Evolutionary conservation across 371 early-diverging fungal species (phyloP).

Genomic region (Batrachochytrium dendrobatidis): DNA sequence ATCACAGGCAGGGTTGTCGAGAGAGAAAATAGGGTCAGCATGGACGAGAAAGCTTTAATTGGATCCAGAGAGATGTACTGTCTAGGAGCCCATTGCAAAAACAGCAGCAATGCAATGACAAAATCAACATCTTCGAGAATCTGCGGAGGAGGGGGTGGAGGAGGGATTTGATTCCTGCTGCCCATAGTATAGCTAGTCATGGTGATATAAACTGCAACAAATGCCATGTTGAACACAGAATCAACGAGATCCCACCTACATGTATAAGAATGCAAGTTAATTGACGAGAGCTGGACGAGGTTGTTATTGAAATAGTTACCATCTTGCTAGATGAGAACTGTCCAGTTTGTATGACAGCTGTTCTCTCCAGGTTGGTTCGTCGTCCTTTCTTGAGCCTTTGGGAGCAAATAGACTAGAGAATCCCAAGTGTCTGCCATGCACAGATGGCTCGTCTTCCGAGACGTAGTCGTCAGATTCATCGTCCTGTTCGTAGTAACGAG

Average conservation of each 20-base stretch:
- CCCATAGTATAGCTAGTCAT: conserved; percentile 19
- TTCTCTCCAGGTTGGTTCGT: background rate
- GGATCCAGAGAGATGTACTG: conserved; percentile 43
- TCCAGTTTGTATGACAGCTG: background rate
- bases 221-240: conserved; percentile 37
- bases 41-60: conserved; percentile 22
- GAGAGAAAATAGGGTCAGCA: conserved; percentile 41
- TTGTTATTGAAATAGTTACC: background rate
- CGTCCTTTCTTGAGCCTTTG: too few relatives aligned
- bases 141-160: conserved; percentile 19
- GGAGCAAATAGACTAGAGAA: too few relatives aligned
- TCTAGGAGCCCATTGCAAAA: conserved; percentile 45
- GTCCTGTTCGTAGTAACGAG: too few relatives aligned
- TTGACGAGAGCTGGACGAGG: background rate
- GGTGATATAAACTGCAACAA: conserved; percentile 44
- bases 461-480: too few relatives aligned
- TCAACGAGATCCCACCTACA: conserved; percentile 58
- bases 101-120: conserved; percentile 30
- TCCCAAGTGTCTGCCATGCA: too few relatives aligned
- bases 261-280: background rate
- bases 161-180: conserved; percentile 1
- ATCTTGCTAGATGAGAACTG: background rate
- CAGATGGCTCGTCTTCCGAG: too few relatives aligned
- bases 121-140: conserved; percentile 28
- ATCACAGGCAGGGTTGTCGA: conserved; percentile 47